Base-by-base conservation (phyloP, 1,284 basidiomycete species). In the Ustilago sp. region DNA sequence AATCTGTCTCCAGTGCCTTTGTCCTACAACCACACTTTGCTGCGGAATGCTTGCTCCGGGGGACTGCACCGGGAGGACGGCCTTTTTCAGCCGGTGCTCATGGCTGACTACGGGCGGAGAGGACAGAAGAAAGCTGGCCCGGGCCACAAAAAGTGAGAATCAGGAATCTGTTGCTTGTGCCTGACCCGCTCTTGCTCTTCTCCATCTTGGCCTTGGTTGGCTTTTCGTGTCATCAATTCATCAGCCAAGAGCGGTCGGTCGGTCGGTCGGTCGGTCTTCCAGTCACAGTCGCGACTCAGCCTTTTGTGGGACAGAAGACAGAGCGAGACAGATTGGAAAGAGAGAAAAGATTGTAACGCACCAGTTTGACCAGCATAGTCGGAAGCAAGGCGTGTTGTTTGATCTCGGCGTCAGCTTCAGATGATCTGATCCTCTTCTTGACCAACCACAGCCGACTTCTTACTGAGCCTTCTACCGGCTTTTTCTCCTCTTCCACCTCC, bases 291-390 rank as follows among this genome's bases (percentile, higher is more conserved):
- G n/a, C 19, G 45, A 48, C 41, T 45, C 15, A 45, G 6, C 41
- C 38, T 39, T 45, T 38, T 38, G 36, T 12, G 12, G 6, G 12
- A 8, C 12, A 12, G 12, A 11, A 12, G 28, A 32, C 28, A 51
- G 6, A 51, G 8, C 11, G 48, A 28, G 48, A 51, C 12, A 17
- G 28, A 23, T 23, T 23, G 23, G 12, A 38, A 38, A 8, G 8
- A 12, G 12, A 11, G 2, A 17, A 32, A 8, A 51, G 6, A 51
- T 7, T 12, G 48, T 8, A 23, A 51, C 12, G 28, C 23, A 60
- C 13, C 50, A 35, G 0, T 56, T 55, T 50, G 32, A 63, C 67
- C 61, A 61, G 57, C 52, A 55, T 69, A 32, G 55, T 51, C 67
- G 56, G 67, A 59, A 50, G 57, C 61, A 31, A 36, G 28, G 39